Conservation (phyloP, 2,329 filamentous ascomycete genomes). For the Hypoxylon sp. region DNA sequence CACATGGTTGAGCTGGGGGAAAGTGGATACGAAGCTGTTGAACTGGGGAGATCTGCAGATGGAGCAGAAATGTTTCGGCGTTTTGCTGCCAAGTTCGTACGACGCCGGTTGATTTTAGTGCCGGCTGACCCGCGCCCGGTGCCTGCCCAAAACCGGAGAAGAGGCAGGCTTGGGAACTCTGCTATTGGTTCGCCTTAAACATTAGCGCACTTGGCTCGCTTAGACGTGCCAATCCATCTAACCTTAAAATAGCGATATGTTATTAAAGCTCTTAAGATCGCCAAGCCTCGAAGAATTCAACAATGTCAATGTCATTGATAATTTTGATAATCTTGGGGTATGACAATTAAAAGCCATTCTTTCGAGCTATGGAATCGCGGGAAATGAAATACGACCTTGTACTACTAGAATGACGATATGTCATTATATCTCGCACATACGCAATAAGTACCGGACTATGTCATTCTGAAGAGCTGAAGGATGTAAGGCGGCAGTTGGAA, state of each 20-base stretch:
- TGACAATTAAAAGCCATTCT: constrained; percentile 21
- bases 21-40: constrained; percentile 38
- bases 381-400: constrained; percentile 30
- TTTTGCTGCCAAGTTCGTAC: constrained; percentile 41
- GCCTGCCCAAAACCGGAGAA: constrained; percentile 22
- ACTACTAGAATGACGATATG: constrained; percentile 16
- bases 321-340: constrained; percentile 13
- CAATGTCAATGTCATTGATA: constrained; percentile 6
- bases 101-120: constrained; percentile 37
- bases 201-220: constrained; percentile 24
- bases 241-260: constrained; percentile 18
- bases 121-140: constrained; percentile 36
- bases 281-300: constrained; percentile 1
- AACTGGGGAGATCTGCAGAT: constrained; percentile 17
- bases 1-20: constrained; percentile 34
- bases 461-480: constrained; percentile 24
- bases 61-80: constrained; percentile 37
- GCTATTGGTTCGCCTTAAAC: constrained; percentile 20
- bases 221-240: constrained; percentile 7
- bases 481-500: constrained; percentile 10
- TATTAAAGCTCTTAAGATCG: constrained; percentile 5
- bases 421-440: constrained; percentile 7
- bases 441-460: constrained; percentile 11
- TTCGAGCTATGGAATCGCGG: constrained; percentile 6
- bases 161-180: constrained; percentile 4